Evolutionary conservation across 495 filamentous ascomycete genomes (phyloP), one percentile per base, ranked within the genome.

Genomic region (Neurospora tetrasperma): DNA sequence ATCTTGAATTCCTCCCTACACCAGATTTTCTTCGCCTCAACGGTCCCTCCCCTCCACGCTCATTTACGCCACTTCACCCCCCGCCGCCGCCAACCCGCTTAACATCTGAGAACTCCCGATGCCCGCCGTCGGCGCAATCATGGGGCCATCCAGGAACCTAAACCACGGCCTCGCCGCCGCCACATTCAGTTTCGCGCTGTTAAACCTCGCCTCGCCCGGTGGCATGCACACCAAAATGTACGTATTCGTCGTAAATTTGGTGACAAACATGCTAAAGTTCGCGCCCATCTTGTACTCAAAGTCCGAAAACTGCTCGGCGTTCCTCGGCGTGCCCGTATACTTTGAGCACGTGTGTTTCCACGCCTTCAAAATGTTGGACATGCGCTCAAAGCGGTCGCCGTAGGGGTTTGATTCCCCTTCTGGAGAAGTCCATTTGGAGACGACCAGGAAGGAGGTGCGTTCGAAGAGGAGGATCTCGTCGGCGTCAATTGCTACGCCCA

Each of bases 391-490:
- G 14, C 96, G 92, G 82, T 98, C 96, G 59, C 90, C 89, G 72
- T 90, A 94, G 7, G 96, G 95, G 79, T 99, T 98, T 43, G 88
- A 80, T 38, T 88, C 86, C 62, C 94, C 94, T 38, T 88, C 81
- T 40, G 87, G 86, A 0, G 91, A 91, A 4, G 91, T 90, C 80
- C 97, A 93, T 70, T 90, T 90, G 1, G 92, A 94, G 8, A 99
- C 95, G 40, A 96, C 95, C 0, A 99, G 87, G 83, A 98, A 99
- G 12, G 94, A 97, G 2, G 94, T 94, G 39, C 95, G 90, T 84
- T 99, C 96, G 78, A 98, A 98, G 27, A 99, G 87, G 7, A 98
- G 91, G 35, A 98, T 89, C 84, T 99, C 96, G 79, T 97, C 91
- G 7, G 96, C 96, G 78, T 94, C 91, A 72, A 97, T 93, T 38